Conservation (phyloP, 106 monocot species). For the Dioscorea alata region DNA sequence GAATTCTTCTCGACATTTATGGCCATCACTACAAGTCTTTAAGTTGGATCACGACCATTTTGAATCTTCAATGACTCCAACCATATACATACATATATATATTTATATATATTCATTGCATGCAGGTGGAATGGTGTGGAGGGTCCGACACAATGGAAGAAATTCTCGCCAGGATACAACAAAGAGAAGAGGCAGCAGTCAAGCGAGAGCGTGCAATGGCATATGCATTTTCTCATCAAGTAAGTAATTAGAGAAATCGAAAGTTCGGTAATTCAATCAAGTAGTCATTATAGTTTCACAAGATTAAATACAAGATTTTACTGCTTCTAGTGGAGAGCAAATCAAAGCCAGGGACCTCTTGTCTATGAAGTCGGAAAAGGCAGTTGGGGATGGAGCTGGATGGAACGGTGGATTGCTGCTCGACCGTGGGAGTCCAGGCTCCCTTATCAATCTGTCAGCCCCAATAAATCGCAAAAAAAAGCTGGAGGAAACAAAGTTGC, state of each 20-base stretch:
- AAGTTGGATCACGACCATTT: no score
- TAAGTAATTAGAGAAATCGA: neutral
- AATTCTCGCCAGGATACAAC: constrained; percentile 51
- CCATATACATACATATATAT: neutral
- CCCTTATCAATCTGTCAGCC: constrained; percentile 15
- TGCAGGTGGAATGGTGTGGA: constrained; percentile 75
- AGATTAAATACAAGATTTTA: neutral
- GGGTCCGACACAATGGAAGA: constrained; percentile 84
- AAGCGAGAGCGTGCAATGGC: constrained; percentile 92
- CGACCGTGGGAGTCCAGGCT: constrained; percentile 77
- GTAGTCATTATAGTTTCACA: neutral
- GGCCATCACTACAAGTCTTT: no score
- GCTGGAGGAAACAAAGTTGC: constrained; percentile 11
- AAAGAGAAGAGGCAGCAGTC: constrained; percentile 80
- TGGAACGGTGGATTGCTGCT: constrained; percentile 74
- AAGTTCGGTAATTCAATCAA: no score
- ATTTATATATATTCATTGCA: neutral
- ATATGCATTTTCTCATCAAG: constrained; percentile 92
- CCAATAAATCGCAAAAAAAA: constrained; percentile 23
- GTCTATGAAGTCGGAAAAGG: constrained; percentile 60
- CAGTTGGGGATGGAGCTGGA: constrained; percentile 92
- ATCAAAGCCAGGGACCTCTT: constrained; percentile 29
- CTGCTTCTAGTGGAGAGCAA: constrained; percentile 62
- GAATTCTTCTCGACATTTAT: no score
- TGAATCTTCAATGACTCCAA: no score